Percentiles rank a stretch among this genome's conserved stretches.
Conservation (phyloP, 257 asterid species). For the Avicennia marina region DNA sequence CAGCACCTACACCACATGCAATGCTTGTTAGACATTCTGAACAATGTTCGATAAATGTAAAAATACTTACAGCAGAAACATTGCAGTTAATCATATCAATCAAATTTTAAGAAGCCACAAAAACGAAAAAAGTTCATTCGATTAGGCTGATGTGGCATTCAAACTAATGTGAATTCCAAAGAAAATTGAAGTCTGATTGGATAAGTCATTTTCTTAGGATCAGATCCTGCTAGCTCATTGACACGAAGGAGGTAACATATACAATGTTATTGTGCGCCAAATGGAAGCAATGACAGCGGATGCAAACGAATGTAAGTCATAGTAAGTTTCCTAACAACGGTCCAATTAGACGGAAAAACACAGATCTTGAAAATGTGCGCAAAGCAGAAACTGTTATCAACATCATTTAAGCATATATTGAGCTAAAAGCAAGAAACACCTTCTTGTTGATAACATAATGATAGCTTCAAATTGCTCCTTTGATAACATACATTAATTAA, state of each 20-base stretch:
- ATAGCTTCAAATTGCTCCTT: too few relatives aligned
- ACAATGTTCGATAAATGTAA: not conserved
- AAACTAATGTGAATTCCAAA: not conserved
- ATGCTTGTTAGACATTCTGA: not conserved
- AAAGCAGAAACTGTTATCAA: slow-evolving; percentile 10
- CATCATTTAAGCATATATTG: slow-evolving; percentile 21
- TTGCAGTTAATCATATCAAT: not conserved
- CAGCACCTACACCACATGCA: slow-evolving; percentile 10
- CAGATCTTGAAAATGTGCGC: slow-evolving; percentile 42
- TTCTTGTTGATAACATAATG: too few relatives aligned
- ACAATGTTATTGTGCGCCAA: slow-evolving; percentile 9
- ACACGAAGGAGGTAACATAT: not conserved
- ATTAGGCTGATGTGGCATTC: not conserved
- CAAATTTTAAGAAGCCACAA: not conserved
- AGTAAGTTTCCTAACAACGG: too few relatives aligned
- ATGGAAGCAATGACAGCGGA: slow-evolving; percentile 6
- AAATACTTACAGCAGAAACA: not conserved
- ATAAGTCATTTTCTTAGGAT: not conserved
- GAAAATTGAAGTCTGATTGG: not conserved
- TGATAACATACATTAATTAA: not conserved
- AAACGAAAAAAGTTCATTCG: not conserved
- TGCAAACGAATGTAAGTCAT: not conserved
- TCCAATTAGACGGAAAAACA: too few relatives aligned
- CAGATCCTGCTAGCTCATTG: slow-evolving; percentile 6
- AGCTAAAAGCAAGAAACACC: slow-evolving; percentile 27